Conservation (phyloP, 2,329 filamentous ascomycete genomes). For the Westerdykella aurantiaca region DNA sequence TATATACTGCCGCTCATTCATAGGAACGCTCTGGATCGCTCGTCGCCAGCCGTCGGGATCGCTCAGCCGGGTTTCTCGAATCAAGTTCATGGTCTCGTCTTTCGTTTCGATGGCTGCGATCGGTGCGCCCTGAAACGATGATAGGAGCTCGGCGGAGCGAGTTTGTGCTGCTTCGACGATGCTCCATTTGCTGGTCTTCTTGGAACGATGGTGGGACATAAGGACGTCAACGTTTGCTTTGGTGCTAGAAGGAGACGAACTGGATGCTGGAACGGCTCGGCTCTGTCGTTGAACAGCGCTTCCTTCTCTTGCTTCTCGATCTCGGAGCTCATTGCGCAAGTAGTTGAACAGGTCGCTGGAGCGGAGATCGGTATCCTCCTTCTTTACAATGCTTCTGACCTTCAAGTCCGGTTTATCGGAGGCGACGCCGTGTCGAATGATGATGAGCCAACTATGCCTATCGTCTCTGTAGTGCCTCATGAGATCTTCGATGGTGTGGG, state of each 20-base stretch:
- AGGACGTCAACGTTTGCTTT: conserved; percentile 72
- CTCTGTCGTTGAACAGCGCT: conserved; percentile 34
- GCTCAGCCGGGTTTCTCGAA: conserved; percentile 67
- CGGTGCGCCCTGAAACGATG: conserved; percentile 68
- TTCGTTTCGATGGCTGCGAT: conserved; percentile 84
- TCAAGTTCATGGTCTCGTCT: conserved; percentile 72
- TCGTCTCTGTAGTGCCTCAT: conserved; percentile 70
- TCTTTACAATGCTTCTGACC: conserved; percentile 69
- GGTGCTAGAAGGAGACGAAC: conserved; percentile 9
- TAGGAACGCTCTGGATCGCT: conserved; percentile 70
- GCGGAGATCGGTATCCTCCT: conserved; percentile 70
- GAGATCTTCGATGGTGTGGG: conserved; percentile 72
- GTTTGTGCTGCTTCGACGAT: conserved; percentile 73
- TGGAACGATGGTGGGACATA: conserved; percentile 73
- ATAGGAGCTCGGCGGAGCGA: conserved; percentile 56
- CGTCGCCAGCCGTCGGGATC: conserved; percentile 80
- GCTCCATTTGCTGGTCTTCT: conserved; percentile 82
- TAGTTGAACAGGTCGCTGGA: conserved; percentile 68
- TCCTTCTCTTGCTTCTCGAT: conserved; percentile 61
- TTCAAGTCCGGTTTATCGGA: conserved; percentile 57
- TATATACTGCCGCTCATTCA: conserved; percentile 75
- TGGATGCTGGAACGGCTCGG: conserved; percentile 12
- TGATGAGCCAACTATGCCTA: conserved; percentile 77
- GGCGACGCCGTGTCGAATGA: conserved; percentile 70
- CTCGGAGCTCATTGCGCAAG: conserved; percentile 75